Base-by-base conservation (phyloP, 495 filamentous ascomycete species). In the Penicillium simplicissimum region DNA sequence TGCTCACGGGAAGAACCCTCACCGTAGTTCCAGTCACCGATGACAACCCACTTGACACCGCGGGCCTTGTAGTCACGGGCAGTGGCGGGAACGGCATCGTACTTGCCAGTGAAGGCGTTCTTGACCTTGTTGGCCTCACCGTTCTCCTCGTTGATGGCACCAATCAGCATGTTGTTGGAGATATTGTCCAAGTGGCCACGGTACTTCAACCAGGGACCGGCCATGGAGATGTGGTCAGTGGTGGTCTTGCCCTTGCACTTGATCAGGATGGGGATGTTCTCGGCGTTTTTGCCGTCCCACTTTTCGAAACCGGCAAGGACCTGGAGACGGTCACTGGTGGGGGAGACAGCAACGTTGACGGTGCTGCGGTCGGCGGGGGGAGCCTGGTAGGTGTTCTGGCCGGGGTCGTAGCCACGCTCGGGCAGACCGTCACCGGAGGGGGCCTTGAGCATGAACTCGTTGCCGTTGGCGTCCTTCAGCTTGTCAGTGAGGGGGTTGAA, bases 111-210 rank as follows among this genome's bases (percentile, higher is more conserved):
- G 67, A 89, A 89, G 75, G 82, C 75, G 85, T 98, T 98, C 85
- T 92, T 91, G 77, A 98, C 83, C 84, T 94, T 97, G 88, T 98
- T 98, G 66, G 94, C 95, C 84, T 98, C 91, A 58, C 90, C 92
- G 79, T 98, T 98, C 66, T 88, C 94, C 62, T 85, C 84, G 81
- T 98, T 98, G 82, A 92, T 90, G 64, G 95, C 95, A 82, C 96
- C 96, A 70, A 98, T 98, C 77, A 98, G 81, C 93, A 98, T 97
- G 87, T 98, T 98, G 88, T 98, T 98, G 72, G 96, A 98, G 84
- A 98, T 98, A 86, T 98, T 98, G 85, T 98, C 96, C 74, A 98
- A 85, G 77, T 98, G 95, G 52, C 95, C 95, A 85, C 96, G 92
- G 87, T 98, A 98, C 85, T 98, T 98, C 78, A 98, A 86, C 95